These are phyloP conservation scores for Vigna mungo DNA, from an alignment of 306 rosid species.

Conservation along the genomic window DNA sequence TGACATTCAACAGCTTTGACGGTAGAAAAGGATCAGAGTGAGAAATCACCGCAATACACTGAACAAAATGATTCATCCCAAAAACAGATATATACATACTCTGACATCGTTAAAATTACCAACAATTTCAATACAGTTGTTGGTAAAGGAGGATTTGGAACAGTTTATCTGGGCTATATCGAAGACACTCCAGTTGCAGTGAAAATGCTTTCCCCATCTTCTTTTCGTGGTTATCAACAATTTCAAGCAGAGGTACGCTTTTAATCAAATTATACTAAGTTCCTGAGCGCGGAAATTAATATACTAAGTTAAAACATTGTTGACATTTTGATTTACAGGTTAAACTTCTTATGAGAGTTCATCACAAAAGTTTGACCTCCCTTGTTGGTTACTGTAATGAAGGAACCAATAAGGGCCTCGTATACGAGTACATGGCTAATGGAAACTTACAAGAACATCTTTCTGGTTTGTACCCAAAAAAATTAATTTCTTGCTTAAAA, in stretches of 20 bases:
- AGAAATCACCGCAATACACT: not conserved
- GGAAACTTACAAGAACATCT: constrained; percentile 44
- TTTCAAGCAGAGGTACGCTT: constrained; percentile 58
- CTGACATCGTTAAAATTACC: constrained; percentile 49
- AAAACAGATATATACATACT: constrained; percentile 44
- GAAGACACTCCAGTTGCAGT: constrained; percentile 57
- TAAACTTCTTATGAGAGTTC: constrained; percentile 47
- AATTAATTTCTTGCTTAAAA: not conserved
- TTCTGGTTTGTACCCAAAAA: constrained; percentile 38
- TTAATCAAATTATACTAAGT: not conserved
- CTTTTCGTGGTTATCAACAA: constrained; percentile 53
- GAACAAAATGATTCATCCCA: not conserved
- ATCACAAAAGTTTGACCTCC: constrained; percentile 48
- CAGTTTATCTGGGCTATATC: constrained; percentile 49
- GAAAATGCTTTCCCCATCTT: constrained; percentile 58
- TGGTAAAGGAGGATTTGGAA: constrained; percentile 61
- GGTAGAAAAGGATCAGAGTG: not conserved
- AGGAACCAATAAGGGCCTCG: constrained; percentile 34
- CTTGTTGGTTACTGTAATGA: constrained; percentile 49
- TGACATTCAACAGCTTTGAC: no score
- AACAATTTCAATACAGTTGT: constrained; percentile 48
- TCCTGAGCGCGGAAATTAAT: no score
- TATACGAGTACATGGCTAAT: constrained; percentile 49
- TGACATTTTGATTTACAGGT: no score
- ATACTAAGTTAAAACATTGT: no score